phyloP scores from a whole-genome alignment of 2,329 filamentous ascomycete genomes.

The Cercospora canescens region DNA sequence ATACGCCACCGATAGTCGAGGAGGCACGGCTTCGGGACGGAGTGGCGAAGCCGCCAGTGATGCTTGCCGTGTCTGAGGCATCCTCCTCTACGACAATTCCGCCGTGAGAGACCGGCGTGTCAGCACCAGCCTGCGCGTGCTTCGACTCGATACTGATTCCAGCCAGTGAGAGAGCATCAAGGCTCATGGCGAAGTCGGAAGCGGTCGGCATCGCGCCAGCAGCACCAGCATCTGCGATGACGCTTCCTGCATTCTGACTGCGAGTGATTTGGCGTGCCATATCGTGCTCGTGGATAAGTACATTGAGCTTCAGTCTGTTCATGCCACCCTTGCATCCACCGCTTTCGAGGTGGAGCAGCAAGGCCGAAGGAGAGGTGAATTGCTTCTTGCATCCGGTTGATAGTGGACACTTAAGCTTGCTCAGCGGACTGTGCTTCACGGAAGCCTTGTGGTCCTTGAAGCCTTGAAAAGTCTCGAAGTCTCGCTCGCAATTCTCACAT shows the following conservation, averaged over 20 bases:
- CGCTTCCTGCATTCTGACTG: neutral
- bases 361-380: slow-evolving; percentile 18
- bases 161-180: neutral
- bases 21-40: neutral
- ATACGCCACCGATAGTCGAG: neutral
- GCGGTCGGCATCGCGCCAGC: neutral
- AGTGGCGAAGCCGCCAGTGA: neutral
- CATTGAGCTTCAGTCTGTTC: slow-evolving; percentile 21
- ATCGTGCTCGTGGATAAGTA: slow-evolving; percentile 17
- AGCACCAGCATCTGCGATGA: neutral
- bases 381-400: slow-evolving; percentile 10
- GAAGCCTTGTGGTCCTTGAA: slow-evolving; percentile 21
- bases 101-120: neutral
- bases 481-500: slow-evolving; percentile 17
- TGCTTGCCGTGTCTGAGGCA: neutral
- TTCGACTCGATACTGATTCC: neutral
- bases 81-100: neutral
- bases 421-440: slow-evolving; percentile 19
- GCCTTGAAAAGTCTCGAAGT: slow-evolving; percentile 8
- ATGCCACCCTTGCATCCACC: slow-evolving; percentile 20
- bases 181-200: neutral
- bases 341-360: slow-evolving; percentile 22
- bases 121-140: neutral
- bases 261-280: slow-evolving; percentile 17
- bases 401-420: slow-evolving; percentile 17